phyloP scores from a whole-genome alignment of 805 yeast species.

The Torulaspora quercuum region DNA sequence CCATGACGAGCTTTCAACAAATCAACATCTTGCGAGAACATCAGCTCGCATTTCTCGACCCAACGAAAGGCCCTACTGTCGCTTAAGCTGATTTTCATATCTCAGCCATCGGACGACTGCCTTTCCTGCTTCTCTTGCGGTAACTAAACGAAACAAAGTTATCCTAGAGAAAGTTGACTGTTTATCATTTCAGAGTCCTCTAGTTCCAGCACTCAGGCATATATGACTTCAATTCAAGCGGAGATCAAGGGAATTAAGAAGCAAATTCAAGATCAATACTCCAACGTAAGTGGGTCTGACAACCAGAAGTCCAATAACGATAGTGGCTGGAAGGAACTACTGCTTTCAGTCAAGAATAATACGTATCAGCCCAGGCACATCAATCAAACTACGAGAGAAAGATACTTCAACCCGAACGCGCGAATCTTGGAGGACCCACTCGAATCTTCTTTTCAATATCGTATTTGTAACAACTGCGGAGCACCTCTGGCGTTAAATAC shows the following conservation, averaged over 20 bases:
- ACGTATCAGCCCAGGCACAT: conserved; percentile 18
- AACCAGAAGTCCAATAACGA: conserved; percentile 6
- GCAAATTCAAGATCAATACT: conserved; percentile 13
- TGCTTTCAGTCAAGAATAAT: conserved; percentile 21
- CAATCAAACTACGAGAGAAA: conserved; percentile 15
- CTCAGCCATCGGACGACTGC: too few species aligned
- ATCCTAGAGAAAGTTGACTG: too few species aligned
- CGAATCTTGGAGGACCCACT: conserved; percentile 23
- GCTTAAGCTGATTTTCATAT: too few species aligned
- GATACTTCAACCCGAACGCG: conserved; percentile 27
- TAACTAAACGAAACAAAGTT: too few species aligned
- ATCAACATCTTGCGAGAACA: too few species aligned
- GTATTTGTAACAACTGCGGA: conserved; percentile 35
- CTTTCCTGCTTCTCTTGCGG: too few species aligned
- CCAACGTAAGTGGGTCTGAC: conserved; percentile 7
- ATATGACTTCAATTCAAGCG: conserved; percentile 20
- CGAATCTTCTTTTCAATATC: conserved; percentile 23
- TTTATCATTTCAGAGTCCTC: too few species aligned
- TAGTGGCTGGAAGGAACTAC: conserved; percentile 27
- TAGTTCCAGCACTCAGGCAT: too few species aligned
- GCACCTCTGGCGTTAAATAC: conserved; percentile 31
- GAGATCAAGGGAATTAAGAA: conserved; percentile 20
- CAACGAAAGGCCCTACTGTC: too few species aligned
- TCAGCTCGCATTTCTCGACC: too few species aligned
- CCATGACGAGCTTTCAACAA: too few species aligned